phyloP scores from a whole-genome alignment of 169 alveolate genomes.

The Plasmodium malariae region DNA sequence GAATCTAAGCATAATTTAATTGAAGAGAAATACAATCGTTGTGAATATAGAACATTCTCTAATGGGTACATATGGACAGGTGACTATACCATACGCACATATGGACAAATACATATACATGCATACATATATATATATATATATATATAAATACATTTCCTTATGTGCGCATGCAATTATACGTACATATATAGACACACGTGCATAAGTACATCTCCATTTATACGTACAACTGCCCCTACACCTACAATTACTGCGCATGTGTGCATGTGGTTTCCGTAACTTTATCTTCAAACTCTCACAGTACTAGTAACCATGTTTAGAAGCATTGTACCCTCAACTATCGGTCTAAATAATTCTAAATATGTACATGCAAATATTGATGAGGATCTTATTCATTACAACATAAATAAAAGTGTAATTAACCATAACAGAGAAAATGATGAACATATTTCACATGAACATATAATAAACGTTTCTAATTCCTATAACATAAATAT shows the following conservation, averaged over 20 bases:
- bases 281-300: neutral
- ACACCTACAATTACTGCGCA: too few species aligned
- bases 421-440: neutral
- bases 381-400: conserved; percentile 42
- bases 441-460: neutral
- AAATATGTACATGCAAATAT: conserved; percentile 71
- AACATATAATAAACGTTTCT: conserved; percentile 19
- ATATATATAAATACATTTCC: neutral
- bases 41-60: too few species aligned
- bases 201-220: neutral
- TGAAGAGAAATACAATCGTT: too few species aligned
- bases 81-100: too few species aligned
- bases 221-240: too few species aligned
- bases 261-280: neutral
- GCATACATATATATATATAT: neutral
- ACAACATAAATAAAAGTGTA: neutral
- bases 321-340: conserved; percentile 68
- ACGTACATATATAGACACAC: neutral
- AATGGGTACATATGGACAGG: too few species aligned
- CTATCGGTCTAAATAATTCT: conserved; percentile 63
- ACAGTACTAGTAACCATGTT: conserved; percentile 36
- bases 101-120: too few species aligned
- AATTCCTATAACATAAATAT: conserved; percentile 28
- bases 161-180: neutral
- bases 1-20: too few species aligned